phyloP scores from a whole-genome alignment of 371 early-diverging fungal genomes.

The Mucor piriformis region DNA sequence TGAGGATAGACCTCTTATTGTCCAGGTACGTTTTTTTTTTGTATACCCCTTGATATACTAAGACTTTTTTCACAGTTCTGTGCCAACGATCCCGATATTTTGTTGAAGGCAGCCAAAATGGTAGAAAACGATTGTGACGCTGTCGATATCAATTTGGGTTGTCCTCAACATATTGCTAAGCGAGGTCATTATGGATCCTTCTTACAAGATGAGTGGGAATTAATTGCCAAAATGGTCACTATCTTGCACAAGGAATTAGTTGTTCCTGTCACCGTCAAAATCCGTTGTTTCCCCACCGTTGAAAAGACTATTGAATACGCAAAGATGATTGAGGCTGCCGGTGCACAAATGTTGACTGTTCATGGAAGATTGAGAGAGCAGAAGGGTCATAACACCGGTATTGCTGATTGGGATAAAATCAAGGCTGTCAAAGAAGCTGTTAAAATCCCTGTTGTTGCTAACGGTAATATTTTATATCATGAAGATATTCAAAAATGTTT shows the following conservation, averaged over 20 bases:
- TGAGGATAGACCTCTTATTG: slow-evolving; percentile 89
- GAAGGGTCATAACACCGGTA: slow-evolving; percentile 94
- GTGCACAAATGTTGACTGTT: slow-evolving; percentile 93
- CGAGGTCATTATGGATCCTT: slow-evolving; percentile 96
- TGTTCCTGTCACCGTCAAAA: slow-evolving; percentile 98
- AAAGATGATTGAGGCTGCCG: slow-evolving; percentile 95
- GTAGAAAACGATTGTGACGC: slow-evolving; percentile 92
- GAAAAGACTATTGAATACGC: slow-evolving; percentile 96
- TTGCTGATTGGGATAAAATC: slow-evolving; percentile 98
- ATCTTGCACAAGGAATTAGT: slow-evolving; percentile 79
- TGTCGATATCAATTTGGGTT: slow-evolving; percentile 98
- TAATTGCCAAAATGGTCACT: slow-evolving; percentile 77
- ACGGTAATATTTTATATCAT: slow-evolving; percentile 95
- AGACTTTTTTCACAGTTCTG: too few species aligned
- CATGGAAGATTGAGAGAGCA: slow-evolving; percentile 98
- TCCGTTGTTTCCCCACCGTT: slow-evolving; percentile 90
- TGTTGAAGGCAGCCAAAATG: slow-evolving; percentile 85
- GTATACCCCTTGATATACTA: not conserved
- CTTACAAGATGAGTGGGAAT: slow-evolving; percentile 96
- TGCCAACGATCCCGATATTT: slow-evolving; percentile 91
- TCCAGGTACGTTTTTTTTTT: slow-evolving; percentile 67
- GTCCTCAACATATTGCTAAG: slow-evolving; percentile 95
- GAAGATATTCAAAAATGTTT: slow-evolving; percentile 91
- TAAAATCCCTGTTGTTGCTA: slow-evolving; percentile 95
- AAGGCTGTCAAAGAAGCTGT: slow-evolving; percentile 84